Base-by-base conservation (phyloP, 2,329 filamentous ascomycete genomes). In the Gnomoniopsis smithogilvyi region DNA sequence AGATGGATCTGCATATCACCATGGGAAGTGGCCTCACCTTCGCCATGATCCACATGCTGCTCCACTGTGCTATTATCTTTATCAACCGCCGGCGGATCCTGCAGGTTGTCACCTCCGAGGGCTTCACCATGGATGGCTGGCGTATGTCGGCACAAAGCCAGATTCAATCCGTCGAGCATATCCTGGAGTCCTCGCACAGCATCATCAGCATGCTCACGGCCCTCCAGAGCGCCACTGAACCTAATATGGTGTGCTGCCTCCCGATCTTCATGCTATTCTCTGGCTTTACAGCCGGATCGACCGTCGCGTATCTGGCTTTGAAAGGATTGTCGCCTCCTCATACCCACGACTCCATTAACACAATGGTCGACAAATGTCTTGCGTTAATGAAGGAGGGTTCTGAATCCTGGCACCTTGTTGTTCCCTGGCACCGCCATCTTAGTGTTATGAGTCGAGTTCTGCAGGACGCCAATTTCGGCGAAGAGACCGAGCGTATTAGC, bases 241-340 rank as follows among this genome's bases (percentile, higher is more conserved):
- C 85, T 72, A 81, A 85, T 56, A 74, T 76, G 24, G 75, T 80
- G n/a, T 74, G 81, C n/a, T 84, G 80, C 69, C 84, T 85, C 70
- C 83, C 83, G 41, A 82, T 86, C 56, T 84, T 85, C 62, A 86
- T 86, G 83, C 74, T 86, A 14, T 86, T 86, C 68, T 82, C 83
- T 0, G 80, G 82, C 53, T 86, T 86, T 62, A 85, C 82, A 0
- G 81, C 83, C 2, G 82, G 82, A 62, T 83, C 83, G 2, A 86
- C 83, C 1, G 80, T 85, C 1, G 83, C 83, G 14, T 86, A 85
- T 69, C 76, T 86, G 33, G 84, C 82, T n/a, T 76, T 86, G 49
- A 86, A 85, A 72, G 82, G 82, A 11, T 69, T 86, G 8, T 83
- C 83, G 0, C 83, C 83, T 1, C 72, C 75, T 15, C 82, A 81